Evolutionary conservation across 805 yeast genomes (phyloP).

Genomic region (Metschnikowia gelsemii): DNA sequence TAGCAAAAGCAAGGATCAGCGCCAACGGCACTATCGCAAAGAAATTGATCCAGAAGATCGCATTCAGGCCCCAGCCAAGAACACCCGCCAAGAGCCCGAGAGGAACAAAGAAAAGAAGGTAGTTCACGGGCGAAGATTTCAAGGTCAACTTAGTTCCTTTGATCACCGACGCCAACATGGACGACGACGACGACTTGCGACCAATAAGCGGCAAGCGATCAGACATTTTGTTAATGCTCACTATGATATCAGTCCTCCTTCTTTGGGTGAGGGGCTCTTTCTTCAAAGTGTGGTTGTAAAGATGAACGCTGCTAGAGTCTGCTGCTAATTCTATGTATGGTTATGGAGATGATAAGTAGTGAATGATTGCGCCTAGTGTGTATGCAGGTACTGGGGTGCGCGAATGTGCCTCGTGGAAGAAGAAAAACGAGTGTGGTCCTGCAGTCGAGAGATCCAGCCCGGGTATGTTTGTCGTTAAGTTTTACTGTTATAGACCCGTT

Average conservation of each 20-base stretch:
- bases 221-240: constrained; percentile 10
- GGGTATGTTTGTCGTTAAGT: no score
- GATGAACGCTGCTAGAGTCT: no score
- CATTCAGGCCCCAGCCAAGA: constrained; percentile 51
- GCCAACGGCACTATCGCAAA: constrained; percentile 92
- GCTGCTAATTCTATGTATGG: no score
- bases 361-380: no score
- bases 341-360: no score
- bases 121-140: constrained; percentile 70
- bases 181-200: constrained; percentile 10
- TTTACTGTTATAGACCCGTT: no score
- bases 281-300: no score
- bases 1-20: constrained; percentile 83
- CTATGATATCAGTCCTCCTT: not conserved
- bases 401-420: no score
- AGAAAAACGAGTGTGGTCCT: no score
- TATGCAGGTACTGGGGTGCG: no score
- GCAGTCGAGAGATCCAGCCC: no score
- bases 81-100: constrained; percentile 76
- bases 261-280: not conserved
- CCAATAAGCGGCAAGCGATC: constrained; percentile 19
- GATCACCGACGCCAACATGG: constrained; percentile 5
- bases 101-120: constrained; percentile 81
- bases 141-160: constrained; percentile 27
- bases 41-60: constrained; percentile 73